phyloP scores from a whole-genome alignment of 2,329 filamentous ascomycete genomes.

The Paracamarosporium sp. region DNA sequence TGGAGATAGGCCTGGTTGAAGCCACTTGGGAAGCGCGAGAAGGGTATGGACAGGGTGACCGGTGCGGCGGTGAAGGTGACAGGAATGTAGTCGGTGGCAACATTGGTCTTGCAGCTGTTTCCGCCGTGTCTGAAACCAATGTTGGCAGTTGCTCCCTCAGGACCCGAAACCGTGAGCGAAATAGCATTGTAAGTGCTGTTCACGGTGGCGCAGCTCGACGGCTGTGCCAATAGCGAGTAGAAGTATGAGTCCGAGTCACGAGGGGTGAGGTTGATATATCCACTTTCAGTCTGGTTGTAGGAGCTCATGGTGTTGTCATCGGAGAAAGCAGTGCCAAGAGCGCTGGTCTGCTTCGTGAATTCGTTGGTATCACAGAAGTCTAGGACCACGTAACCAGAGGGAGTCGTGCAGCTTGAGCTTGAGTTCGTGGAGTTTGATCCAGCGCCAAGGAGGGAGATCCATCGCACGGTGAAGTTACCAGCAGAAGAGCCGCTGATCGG shows the following conservation, averaged over 20 bases:
- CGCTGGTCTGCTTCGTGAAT: conserved; percentile 5
- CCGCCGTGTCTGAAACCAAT: conserved; percentile 9
- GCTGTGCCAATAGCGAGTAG: conserved; percentile 2
- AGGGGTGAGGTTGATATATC: conserved; percentile 7
- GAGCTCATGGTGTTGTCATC: conserved; percentile 10
- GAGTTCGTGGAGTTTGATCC: background rate
- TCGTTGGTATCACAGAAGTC: conserved; percentile 10
- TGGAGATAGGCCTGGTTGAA: conserved; percentile 11
- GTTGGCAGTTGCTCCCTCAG: conserved; percentile 4
- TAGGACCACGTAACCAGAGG: conserved; percentile 5
- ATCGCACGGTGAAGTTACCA: conserved; percentile 6
- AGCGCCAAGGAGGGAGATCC: conserved; percentile 9
- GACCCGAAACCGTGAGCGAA: conserved; percentile 2
- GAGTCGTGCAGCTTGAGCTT: background rate
- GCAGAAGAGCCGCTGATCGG: conserved; percentile 3
- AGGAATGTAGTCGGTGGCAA: conserved; percentile 5
- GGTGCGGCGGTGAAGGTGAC: conserved; percentile 10
- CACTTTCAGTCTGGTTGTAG: conserved; percentile 6
- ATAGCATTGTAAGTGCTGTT: conserved; percentile 9
- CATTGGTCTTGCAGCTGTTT: conserved; percentile 7
- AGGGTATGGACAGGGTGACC: conserved; percentile 1
- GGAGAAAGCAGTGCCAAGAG: conserved; percentile 6
- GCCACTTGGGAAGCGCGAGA: conserved; percentile 1
- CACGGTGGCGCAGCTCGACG: conserved; percentile 3
- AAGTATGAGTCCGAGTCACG: conserved; percentile 7